Evolutionary conservation across 805 yeast genomes (phyloP), one percentile per base, ranked within the genome.

Genomic region (Spathaspora boniae): DNA sequence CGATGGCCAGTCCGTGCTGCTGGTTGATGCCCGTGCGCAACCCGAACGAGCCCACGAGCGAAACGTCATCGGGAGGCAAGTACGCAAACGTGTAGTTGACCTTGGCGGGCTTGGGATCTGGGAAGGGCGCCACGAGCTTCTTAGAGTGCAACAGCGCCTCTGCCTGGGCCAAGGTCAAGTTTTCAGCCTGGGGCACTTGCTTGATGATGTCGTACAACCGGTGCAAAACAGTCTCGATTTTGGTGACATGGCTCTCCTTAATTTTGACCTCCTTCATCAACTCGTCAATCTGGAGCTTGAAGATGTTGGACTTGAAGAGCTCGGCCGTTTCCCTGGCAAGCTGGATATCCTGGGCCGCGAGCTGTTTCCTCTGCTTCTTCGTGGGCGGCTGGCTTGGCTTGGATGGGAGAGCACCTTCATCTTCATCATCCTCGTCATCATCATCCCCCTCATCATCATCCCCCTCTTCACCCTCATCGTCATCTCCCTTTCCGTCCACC

Each of bases 271-370:
- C 98, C 46, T 78, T 76, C 47, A 93, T 65, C 26, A 93, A 67
- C 55, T 89, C 98, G 60, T 89, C 98, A 42, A 93, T 88, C 64
- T 93, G 96, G 39, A 93, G 62, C 58, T 93, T 93, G 78, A 93
- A 91, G 37, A 93, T 88, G 60, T 89, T 93, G 6, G 96, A 87
- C 53, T 89, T 87, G 77, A 89, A 93, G 30, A 91, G 65, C 57
- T 89, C 97, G 1, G 95, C 93, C 1, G 97, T 86, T 57, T 89
- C 97, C 49, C 95, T 74, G 0, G 96, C 96, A 2, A 84, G 74
- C 50, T 91, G 96, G 30, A 91, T 79, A 40, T 93, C 96, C 47
- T 86, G 89, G 0, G 93, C 80, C 0, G 84, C 65, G 16, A 78
- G 50, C 44, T 68, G 66, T 33, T 58, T 55, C 30, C 48, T 54